Base-by-base conservation (phyloP, 345 rosid species). In the Gossypium sturtianum region DNA sequence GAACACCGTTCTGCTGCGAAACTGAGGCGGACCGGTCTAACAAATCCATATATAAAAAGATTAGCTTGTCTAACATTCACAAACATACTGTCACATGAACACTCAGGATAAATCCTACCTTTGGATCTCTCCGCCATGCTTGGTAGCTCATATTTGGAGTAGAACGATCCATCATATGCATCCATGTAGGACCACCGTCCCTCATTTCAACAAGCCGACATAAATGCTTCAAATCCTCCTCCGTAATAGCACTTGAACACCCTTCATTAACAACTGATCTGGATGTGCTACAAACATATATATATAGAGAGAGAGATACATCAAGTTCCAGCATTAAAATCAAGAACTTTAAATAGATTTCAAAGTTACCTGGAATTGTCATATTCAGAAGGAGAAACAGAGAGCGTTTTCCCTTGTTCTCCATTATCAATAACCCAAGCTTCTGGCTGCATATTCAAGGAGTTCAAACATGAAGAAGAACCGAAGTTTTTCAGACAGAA, bases 131-230 rank as follows among this genome's bases (percentile, higher is more conserved):
- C 63, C 86, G 74, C 91, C 93, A 89, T 70, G 97, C 95, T 74
- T 89, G 89, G 79, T 89, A 93, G 62, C 74, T 79, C 93, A 91
- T 85, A 65, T 81, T 85, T 60, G 86, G 41, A 16, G 83, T 87
- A 48, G 83, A 84, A 62, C 92, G 86, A 79, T 90, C 92, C 93
- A 93, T 91, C 86, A 93, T 86, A 64, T 83, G 84, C 73, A 75
- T 82, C 96, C 98, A 91, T 47, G 86, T 38, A 57, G 84, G 90
- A 62, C 92, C 93, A 75, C 90, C 96, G 79, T 91, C 95, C 76
- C 80, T 93, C 83, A 84, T 81, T 86, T 88, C 92, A 56, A 84
- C 88, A 70, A 90, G 88, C 54, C 77, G 85, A 68, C 84, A 85
- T 59, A 93, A 78, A 76, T 89, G 75, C 63, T 83, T 78, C 64